Conservation (phyloP, 306 rosid species). For the Lathyrus oleraceus region DNA sequence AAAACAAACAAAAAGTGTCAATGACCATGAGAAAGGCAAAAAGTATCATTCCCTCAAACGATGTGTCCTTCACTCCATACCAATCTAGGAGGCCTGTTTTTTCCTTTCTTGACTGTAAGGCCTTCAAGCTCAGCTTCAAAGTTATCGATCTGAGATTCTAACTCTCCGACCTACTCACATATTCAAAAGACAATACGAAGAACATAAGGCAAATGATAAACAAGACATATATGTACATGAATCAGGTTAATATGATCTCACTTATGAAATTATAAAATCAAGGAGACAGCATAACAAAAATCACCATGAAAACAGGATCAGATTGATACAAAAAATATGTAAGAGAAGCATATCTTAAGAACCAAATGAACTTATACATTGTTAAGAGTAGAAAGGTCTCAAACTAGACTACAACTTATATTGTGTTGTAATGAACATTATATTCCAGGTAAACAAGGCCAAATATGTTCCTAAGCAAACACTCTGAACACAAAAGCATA, state of each 20-base stretch:
- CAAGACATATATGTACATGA: neutral
- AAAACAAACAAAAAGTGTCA: constrained; percentile 35
- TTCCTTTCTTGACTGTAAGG: constrained; percentile 87
- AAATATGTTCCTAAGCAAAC: constrained; percentile 17
- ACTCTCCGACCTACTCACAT: constrained; percentile 73
- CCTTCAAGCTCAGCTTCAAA: constrained; percentile 99
- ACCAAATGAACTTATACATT: constrained; percentile 22
- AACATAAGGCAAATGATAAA: constrained; percentile 11
- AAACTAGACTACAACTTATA: constrained; percentile 21
- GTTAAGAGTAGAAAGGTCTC: constrained; percentile 24
- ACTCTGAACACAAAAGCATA: constrained; percentile 11
- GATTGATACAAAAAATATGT: constrained; percentile 2
- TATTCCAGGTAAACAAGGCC: constrained; percentile 18
- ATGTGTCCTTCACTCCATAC: constrained; percentile 50
- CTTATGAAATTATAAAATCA: constrained; percentile 1
- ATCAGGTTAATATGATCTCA: constrained; percentile 18
- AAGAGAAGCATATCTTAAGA: constrained; percentile 25
- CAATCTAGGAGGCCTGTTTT: constrained; percentile 88
- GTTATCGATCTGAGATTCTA: constrained; percentile 91
- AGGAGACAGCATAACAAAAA: constrained; percentile 13
- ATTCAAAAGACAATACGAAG: constrained; percentile 32
- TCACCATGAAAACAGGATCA: neutral
- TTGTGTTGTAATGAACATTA: constrained; percentile 21
- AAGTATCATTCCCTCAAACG: constrained; percentile 21
- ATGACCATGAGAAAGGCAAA: constrained; percentile 27